Conservation (phyloP, 2,329 filamentous ascomycete species). For the Apiospora koreana region DNA sequence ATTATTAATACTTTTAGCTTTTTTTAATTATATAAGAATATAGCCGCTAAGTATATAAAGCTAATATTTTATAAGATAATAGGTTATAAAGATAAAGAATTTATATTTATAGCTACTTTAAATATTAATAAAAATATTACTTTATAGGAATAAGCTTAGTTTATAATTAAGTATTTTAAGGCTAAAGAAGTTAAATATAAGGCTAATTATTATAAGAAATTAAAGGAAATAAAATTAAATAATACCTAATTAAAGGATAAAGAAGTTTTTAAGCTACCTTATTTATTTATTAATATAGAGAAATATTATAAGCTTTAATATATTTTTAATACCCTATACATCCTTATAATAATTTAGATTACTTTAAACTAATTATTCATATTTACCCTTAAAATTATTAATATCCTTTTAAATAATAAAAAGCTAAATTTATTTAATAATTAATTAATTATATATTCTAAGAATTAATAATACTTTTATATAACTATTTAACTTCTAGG, state of each 20-base stretch:
- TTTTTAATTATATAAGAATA: neutral
- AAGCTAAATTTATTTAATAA: neutral
- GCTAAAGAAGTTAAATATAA: neutral
- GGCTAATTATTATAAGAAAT: neutral
- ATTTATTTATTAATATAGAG: neutral
- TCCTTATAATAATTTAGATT: neutral
- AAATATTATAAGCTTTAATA: no score
- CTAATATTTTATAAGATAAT: neutral
- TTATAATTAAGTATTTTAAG: neutral
- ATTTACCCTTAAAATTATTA: neutral
- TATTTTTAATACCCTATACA: neutral
- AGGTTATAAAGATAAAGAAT: neutral
- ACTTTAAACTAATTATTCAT: neutral
- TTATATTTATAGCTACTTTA: neutral
- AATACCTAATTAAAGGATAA: neutral
- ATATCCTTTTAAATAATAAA: no score
- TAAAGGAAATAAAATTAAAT: neutral
- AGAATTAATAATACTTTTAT: no score
- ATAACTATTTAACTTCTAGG: no score
- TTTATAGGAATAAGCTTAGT: neutral
- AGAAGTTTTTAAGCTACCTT: neutral
- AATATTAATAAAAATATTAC: neutral
- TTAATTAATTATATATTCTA: no score
- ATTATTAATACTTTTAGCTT: neutral
- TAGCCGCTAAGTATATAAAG: no score